Conservation (phyloP, 2,329 filamentous ascomycete species). For the Penicillium sp. region DNA sequence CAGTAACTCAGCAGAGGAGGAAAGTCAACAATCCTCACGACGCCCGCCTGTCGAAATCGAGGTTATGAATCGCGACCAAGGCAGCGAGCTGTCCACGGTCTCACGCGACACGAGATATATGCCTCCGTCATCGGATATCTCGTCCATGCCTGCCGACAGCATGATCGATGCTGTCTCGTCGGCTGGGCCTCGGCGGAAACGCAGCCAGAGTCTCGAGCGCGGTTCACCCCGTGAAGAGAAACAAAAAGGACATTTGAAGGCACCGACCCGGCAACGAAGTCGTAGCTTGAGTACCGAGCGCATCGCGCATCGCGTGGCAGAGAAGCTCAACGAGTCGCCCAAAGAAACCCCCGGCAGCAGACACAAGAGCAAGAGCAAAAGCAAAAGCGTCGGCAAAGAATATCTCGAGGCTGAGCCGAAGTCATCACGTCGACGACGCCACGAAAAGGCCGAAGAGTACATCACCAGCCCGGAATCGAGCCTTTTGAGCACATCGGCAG, state of each 20-base stretch:
- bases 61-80: slow-evolving; percentile 65
- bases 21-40: slow-evolving; percentile 69
- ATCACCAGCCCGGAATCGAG: slow-evolving; percentile 60
- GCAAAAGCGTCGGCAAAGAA: slow-evolving; percentile 47
- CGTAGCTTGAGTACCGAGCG: slow-evolving; percentile 66
- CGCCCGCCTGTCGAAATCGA: slow-evolving; percentile 82
- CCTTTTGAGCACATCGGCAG: slow-evolving; percentile 56
- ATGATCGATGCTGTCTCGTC: slow-evolving; percentile 58
- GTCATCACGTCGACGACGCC: slow-evolving; percentile 49
- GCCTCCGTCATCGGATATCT: slow-evolving; percentile 77
- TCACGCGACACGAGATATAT: slow-evolving; percentile 63
- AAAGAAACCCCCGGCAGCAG: slow-evolving; percentile 45
- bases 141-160: slow-evolving; percentile 72
- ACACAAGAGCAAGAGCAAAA: slow-evolving; percentile 34
- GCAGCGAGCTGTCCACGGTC: slow-evolving; percentile 64
- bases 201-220: slow-evolving; percentile 52
- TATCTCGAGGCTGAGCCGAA: slow-evolving; percentile 45
- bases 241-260: slow-evolving; percentile 55
- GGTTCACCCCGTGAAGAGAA: slow-evolving; percentile 34
- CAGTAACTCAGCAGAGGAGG: slow-evolving; percentile 74
- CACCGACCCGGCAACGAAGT: slow-evolving; percentile 58
- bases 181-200: slow-evolving; percentile 45
- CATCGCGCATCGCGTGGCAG: slow-evolving; percentile 66
- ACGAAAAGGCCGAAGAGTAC: slow-evolving; percentile 51
- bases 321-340: slow-evolving; percentile 60